A percentile compares a stretch with the other conserved stretches of the same genome.
Evolutionary conservation across 306 rosid species (phyloP).

Genomic region (Cicer bijugum): DNA sequence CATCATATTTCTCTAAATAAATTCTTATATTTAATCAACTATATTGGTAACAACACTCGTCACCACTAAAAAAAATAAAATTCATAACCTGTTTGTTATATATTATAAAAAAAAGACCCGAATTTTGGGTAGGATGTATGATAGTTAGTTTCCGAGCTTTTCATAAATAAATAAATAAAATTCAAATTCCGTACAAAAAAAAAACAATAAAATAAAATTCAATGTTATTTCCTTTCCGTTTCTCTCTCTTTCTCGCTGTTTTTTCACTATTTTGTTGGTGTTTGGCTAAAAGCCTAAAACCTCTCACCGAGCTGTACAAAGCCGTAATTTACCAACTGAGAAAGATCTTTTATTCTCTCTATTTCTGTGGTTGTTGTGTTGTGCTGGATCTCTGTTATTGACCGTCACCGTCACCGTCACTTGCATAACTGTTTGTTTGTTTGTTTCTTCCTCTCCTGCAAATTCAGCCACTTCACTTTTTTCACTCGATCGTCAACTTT

Average conservation of each 20-base stretch:
- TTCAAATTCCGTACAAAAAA: too few species aligned
- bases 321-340: conserved; percentile 50
- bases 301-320: conserved; percentile 54
- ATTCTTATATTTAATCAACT: too few species aligned
- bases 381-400: conserved; percentile 40
- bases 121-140: too few species aligned
- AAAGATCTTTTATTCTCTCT: conserved; percentile 50
- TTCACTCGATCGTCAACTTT: conserved; percentile 39
- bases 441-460: conserved; percentile 45
- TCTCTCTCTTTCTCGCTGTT: conserved; percentile 31
- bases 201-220: too few species aligned
- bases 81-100: neutral
- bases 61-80: too few species aligned
- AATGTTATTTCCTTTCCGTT: neutral
- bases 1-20: too few species aligned
- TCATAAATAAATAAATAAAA: too few species aligned
- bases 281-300: conserved; percentile 38
- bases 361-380: conserved; percentile 33
- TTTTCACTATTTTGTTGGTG: neutral
- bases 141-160: too few species aligned
- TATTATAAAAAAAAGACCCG: too few species aligned
- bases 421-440: conserved; percentile 37
- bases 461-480: conserved; percentile 54
- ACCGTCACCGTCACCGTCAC: conserved; percentile 49
- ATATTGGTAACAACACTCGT: too few species aligned